Evolutionary conservation across 192 early-diverging fungal species (phyloP), one percentile per base, ranked within the genome.

Genomic region (Backusella luteola): DNA sequence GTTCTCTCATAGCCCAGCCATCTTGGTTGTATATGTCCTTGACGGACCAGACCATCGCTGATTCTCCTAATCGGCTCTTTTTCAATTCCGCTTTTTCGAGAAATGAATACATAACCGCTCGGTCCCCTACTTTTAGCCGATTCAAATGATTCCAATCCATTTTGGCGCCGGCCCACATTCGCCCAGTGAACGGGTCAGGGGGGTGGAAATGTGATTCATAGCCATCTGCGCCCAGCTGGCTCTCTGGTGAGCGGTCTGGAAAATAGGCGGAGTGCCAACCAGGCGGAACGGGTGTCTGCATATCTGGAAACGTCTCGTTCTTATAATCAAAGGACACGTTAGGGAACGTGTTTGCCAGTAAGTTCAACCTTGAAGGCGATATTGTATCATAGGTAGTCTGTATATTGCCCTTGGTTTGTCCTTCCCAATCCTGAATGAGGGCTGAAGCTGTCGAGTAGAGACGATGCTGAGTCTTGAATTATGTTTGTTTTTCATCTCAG

Each of bases 101-200:
- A 38, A 79, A 83, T 32, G 90, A 89, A 56, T 76, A 86, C 87
- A 92, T 88, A 34, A 76, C 79, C 29, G 89, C 89, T 4, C 87
- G 63, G 52, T 93, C 82, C 8, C 92, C 91, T 7, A 93, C 85
- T 11, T 85, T 74, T 59, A 96, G 80, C 14, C 86, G 84, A 69
- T 95, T 94, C 1, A 49, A 73, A 19, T 78, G 66, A 52, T 84
- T 89, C 76, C 88, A 93, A 41, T 85, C 84, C 15, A 95, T 84
- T 32, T 86, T 79, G 12, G 93, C 95, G 12, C 96, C 95, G 5
- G 92, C 95, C 96, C 96, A 98, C 90, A 98, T 92, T 7, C 96
- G 90, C 56, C 89, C 89, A 17, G 84, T 70, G 76, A 90, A 96
- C 3, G 94, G 93, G 12, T 77, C 83, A 0, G 96, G 96, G 1